Evolutionary conservation across 2,329 filamentous ascomycete species (phyloP), one percentile per base, ranked within the genome.

Genomic region (Aspergillaceae sp.): DNA sequence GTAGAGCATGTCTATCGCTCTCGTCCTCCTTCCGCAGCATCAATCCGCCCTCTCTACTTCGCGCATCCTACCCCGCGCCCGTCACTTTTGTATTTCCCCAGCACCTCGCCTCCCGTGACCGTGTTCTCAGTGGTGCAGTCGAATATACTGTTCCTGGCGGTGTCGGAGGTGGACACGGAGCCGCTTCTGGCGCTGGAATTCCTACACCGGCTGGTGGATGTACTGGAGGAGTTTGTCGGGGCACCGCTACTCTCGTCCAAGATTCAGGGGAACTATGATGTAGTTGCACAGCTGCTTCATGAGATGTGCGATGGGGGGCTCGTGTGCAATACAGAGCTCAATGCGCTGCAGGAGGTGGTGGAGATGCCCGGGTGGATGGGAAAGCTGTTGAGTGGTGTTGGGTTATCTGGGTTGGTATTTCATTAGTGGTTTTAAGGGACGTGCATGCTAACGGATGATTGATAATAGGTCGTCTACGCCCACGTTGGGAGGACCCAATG

Each of bases 271-370:
- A 89, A 82, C 67, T 97, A 97, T 69, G 87, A 97, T 79, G 84
- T 97, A 29, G 86, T 94, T 32, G 90, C 90, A 11, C 92, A 98
- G 70, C 72, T 98, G 28, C 75, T 97, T 48, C 87, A 83, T 51
- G 92, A 98, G 70, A 94, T 98, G 86, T 96, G 92, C 64, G 92
- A 98, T 74, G 87, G 83, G 36, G 92, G 92, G 10, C 78, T 83
- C n/a, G 78, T 96, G 33, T 86, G 79, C 60, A 94, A 88, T 47
- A 96, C 91, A 1, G 92, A 98, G 66, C 86, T 87, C 7, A 97
- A 98, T 72, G 87, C 90, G 19, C 70, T 98, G 59, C 79, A 88
- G 58, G 92, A 98, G 63, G 76, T 91, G 9, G 88, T 98, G 9
- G 90, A 96, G 64, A 87, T 94, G 10, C 89, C 94, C 51, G 88